Percentiles rank a stretch among this genome's conserved stretches.
Evolutionary conservation across 768 basidiomycete species (phyloP).

Genomic region (Tricholoma terreum): DNA sequence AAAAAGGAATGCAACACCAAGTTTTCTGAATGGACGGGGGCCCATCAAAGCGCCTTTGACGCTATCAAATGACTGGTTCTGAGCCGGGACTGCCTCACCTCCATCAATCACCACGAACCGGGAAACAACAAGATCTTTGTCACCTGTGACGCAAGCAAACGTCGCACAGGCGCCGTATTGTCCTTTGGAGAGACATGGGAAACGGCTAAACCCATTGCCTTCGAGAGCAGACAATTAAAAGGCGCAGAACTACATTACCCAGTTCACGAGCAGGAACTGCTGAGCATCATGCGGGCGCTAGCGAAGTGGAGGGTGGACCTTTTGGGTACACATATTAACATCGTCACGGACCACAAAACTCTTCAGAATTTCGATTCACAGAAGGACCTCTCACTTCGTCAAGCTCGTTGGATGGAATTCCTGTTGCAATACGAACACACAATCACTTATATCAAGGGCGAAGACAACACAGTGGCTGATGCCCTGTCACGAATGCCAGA

Average conservation of each 20-base stretch:
- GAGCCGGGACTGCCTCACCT: neutral
- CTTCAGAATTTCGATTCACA: neutral
- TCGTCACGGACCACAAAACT: neutral
- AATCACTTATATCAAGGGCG: no score
- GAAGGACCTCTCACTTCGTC: no score
- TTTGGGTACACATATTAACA: neutral
- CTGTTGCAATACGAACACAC: no score
- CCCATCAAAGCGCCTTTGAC: neutral
- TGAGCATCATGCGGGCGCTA: neutral
- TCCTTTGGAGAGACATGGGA: neutral
- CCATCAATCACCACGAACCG: neutral
- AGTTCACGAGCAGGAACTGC: no score
- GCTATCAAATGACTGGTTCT: neutral
- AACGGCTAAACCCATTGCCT: neutral
- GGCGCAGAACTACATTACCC: no score
- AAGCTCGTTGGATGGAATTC: no score
- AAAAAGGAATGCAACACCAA: neutral
- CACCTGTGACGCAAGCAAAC: neutral
- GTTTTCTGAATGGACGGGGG: neutral
- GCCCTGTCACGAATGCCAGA: no score
- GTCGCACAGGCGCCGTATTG: neutral
- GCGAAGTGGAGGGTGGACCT: neutral
- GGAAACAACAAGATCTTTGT: neutral
- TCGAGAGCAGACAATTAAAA: neutral
- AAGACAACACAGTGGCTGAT: no score